phyloP scores from a whole-genome alignment of 805 yeast genomes.

The Zygoascus tannicola region DNA sequence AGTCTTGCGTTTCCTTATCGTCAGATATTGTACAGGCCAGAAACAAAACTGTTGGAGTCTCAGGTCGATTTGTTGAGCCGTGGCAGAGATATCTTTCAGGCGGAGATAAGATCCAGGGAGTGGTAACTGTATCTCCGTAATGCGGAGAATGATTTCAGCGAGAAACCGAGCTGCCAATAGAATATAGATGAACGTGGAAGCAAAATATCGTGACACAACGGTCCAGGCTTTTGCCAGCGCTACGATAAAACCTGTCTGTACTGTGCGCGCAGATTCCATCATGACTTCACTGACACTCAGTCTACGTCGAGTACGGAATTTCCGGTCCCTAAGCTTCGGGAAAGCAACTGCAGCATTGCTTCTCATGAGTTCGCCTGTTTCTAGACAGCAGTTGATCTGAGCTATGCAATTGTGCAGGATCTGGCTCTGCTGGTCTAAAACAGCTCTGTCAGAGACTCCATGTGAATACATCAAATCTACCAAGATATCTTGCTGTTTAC shows the following conservation, averaged over 20 bases:
- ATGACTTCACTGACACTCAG: constrained; percentile 19
- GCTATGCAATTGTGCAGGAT: constrained; percentile 20
- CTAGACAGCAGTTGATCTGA: constrained; percentile 30
- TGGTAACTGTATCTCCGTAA: constrained; percentile 25
- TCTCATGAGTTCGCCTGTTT: constrained; percentile 23
- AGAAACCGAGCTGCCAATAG: constrained; percentile 21
- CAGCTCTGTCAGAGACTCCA: constrained; percentile 9
- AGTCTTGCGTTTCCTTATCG: constrained; percentile 36
- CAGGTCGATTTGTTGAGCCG: constrained; percentile 71
- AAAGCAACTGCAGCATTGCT: constrained; percentile 21
- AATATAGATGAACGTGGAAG: constrained; percentile 13
- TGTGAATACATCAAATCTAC: constrained; percentile 18
- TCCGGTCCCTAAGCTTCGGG: constrained; percentile 16
- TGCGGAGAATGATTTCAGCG: constrained; percentile 24
- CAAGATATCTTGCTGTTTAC: constrained; percentile 14
- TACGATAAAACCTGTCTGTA: constrained; percentile 9
- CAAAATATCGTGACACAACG: constrained; percentile 10
- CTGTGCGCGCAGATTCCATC: constrained; percentile 12
- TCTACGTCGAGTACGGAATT: constrained; percentile 10
- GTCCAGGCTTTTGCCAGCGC: constrained; percentile 5
- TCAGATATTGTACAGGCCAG: constrained; percentile 69
- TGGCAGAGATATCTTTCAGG: constrained; percentile 40
- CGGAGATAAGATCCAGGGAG: constrained; percentile 11
- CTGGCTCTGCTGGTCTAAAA: constrained; percentile 2
- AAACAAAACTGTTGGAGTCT: constrained; percentile 66